Evolutionary conservation across 768 basidiomycete species (phyloP).

Genomic region (Naganishia antarctica): DNA sequence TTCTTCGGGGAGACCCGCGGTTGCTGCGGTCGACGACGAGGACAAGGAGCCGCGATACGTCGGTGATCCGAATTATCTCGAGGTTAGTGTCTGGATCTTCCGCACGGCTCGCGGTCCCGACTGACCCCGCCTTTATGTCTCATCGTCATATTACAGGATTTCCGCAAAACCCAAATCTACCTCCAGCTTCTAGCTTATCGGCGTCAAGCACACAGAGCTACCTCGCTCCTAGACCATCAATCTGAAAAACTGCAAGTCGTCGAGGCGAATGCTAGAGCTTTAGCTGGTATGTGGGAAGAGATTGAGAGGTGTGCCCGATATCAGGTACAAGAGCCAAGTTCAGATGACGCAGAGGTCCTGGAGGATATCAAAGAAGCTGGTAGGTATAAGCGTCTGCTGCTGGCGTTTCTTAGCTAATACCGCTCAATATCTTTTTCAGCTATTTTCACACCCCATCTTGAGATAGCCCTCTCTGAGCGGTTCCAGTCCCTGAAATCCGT

Average conservation of each 20-base stretch:
- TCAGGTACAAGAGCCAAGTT: slow-evolving; percentile 9
- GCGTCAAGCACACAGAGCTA: slow-evolving; percentile 14
- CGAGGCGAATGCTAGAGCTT: slow-evolving; percentile 6
- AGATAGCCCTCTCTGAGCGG: slow-evolving; percentile 2
- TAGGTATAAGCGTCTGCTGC: not conserved
- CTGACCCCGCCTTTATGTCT: no score
- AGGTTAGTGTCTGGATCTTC: no score
- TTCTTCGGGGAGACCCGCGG: not conserved
- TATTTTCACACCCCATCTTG: slow-evolving; percentile 3
- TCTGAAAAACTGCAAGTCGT: slow-evolving; percentile 7
- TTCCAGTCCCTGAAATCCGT: slow-evolving; percentile 3
- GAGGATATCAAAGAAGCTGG: not conserved
- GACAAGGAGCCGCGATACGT: slow-evolving; percentile 25
- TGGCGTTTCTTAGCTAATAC: not conserved
- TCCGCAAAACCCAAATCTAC: slow-evolving; percentile 28
- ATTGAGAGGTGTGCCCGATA: slow-evolving; percentile 2
- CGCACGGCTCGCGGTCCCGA: no score
- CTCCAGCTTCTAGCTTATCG: slow-evolving; percentile 23
- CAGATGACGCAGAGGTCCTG: not conserved
- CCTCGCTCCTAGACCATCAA: slow-evolving; percentile 8
- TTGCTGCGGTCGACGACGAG: slow-evolving; percentile 8
- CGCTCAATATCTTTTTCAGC: not conserved
- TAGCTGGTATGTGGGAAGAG: slow-evolving; percentile 10
- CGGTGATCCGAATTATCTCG: slow-evolving; percentile 22
- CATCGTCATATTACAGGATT: not conserved